A percentile compares a stretch with the other conserved stretches of the same genome.
Conservation (phyloP, 164 flowering plant genomes). For the Buxus sempervirens region DNA sequence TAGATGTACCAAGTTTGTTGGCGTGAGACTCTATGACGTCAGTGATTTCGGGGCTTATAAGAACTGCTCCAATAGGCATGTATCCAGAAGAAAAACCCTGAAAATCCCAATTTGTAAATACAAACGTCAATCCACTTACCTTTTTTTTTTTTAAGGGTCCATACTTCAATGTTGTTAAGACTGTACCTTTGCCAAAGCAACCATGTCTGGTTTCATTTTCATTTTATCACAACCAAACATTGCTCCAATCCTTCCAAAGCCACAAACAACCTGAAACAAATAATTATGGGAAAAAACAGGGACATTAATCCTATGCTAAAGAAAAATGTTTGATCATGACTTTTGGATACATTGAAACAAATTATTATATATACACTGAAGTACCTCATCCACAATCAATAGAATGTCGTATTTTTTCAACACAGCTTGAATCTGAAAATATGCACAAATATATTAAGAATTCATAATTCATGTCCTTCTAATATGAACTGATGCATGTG, state of each 20-base stretch:
- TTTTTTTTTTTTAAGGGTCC: no score
- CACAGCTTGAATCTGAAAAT: conserved; percentile 74
- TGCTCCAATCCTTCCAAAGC: conserved; percentile 95
- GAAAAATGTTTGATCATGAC: not conserved
- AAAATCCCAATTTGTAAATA: not conserved
- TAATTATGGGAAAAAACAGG: not conserved
- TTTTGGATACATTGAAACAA: no score
- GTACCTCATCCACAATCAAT: conserved; percentile 92
- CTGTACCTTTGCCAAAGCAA: conserved; percentile 82
- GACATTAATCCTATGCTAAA: not conserved
- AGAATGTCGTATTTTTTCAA: conserved; percentile 91
- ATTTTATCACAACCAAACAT: conserved; percentile 96
- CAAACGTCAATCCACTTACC: no score
- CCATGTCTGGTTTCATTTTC: conserved; percentile 92
- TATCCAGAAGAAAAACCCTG: conserved; percentile 92
- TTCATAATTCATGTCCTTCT: no score
- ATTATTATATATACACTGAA: not conserved
- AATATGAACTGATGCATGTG: no score
- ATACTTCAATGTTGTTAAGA: no score
- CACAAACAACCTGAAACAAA: conserved; percentile 71
- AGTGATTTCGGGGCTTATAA: conserved; percentile 85
- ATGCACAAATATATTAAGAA: not conserved
- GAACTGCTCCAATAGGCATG: conserved; percentile 95
- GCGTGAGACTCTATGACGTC: conserved; percentile 87
- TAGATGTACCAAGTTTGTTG: conserved; percentile 75